Evolutionary conservation across 2,329 filamentous ascomycete genomes (phyloP), one percentile per base, ranked within the genome.

Genomic region (Colletotrichum salicis): DNA sequence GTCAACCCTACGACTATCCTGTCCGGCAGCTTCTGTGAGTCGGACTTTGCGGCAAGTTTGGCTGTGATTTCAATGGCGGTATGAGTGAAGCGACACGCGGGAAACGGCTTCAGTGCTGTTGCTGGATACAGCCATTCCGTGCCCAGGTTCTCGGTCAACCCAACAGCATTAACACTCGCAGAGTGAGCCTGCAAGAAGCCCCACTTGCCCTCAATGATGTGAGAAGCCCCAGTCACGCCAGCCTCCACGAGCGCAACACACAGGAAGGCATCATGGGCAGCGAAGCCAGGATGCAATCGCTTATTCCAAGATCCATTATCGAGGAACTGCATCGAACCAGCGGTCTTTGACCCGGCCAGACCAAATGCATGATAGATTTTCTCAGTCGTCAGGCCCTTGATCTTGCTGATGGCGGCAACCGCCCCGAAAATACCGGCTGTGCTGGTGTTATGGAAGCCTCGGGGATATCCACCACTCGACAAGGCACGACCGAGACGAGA

Each of bases 241-340:
- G 74, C 74, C 54, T 76, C 77, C 3, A 77, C 76, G 7, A 79
- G 65, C 0, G 76, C 70, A 24, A 78, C 74, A 29, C 72, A 74
- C 1, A 79, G 61, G 45, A 79, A 75, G 1, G 77, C 78, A 35
- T 79, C 77, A 59, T 76, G 77, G 1, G 77, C 77, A 1, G 77
- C 76, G 33, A 78, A 78, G 8, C 76, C 78, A 1, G 76, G 75
- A n/a, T 78, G 78, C 27, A 79, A 69, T 2, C 77, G 69, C 68
- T 78, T 78, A 64, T 78, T 79, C 77, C 76, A 78, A 3, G 73
- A 67, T 2, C 77, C 78, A 54, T 79, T 79, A 64, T 77, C 76
- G 6, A 79, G 75, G 56, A 77, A 79, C 67, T 79, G 76, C 75
- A 79, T 79, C 31, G 75, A 77, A 1, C 78, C 78, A 15, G 77